Evolutionary conservation across 140 eudicot genomes (phyloP), one percentile per base, ranked within the genome.

Genomic region (Anethum foeniculum): DNA sequence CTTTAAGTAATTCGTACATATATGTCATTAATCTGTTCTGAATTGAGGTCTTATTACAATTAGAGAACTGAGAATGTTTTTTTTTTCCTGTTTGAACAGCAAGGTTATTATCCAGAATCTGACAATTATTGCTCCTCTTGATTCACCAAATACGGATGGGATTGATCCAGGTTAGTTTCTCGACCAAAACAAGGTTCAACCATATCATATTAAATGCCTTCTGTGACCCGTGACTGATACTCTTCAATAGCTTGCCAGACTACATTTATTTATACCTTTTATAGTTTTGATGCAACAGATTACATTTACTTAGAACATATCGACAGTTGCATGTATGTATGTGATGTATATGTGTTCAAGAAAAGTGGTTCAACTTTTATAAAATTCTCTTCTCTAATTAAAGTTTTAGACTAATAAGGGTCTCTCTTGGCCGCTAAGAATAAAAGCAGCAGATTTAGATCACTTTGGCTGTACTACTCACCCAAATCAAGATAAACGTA

Each of bases 141-240:
- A 78, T 30, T 78, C 81, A 23, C 81, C 81, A 38, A 78, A 78
- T 39, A 78, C 81, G 0, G 81, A 78, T 78, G 81, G 81, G 73
- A 38, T 78, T 78, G 73, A 78, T 78, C 81, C 81, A 78, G 81
- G 81, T 78, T 38, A 56, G 72, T 25, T 58, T n/a, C 72, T 58
- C 9, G 2, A 58, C 44, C 13, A 38, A 56, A 25, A 44, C 5
- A 25, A 78, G 69, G 32, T 78, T 78, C 43, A 36, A 23, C 74
- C 23, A 30, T 76, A 44, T 28, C 62, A 46, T 46, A 46, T n/a
- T 2, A 2, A 52, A 52, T 18, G 19, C 49, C 28, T 77, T 77
- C 48, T 0, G 30, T 43, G 30, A 77, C 47, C 58, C 38, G 5
- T 46, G 18, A 11, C 38, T 43, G 2, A 75, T 75, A 28, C 34